Conservation (phyloP, 257 asterid genomes). For the Ballota nigra region DNA sequence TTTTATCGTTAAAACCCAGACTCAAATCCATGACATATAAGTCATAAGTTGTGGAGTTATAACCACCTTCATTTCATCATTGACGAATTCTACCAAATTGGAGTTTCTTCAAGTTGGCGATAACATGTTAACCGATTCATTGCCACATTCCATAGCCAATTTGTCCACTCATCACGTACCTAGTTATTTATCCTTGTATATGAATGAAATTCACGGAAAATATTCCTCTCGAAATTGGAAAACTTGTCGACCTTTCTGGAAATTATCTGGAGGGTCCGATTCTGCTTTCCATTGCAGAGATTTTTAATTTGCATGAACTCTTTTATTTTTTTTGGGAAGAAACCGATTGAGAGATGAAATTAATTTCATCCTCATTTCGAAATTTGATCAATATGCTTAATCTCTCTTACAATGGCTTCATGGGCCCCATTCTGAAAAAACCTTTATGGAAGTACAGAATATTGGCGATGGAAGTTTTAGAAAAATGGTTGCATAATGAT, state of each 20-base stretch:
- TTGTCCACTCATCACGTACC: constrained; percentile 26
- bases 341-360: constrained; percentile 3
- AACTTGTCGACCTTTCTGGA: constrained; percentile 20
- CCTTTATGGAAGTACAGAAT: no score
- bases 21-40: no score
- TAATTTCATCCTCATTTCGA: constrained; percentile 22
- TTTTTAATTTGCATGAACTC: not conserved
- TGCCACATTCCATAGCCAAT: constrained; percentile 36
- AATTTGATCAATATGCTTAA: constrained; percentile 14
- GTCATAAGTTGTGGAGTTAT: no score
- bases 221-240: constrained; percentile 35
- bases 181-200: not conserved
- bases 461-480: no score
- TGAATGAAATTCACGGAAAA: constrained; percentile 34
- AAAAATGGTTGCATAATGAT: not conserved
- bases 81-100: constrained; percentile 34
- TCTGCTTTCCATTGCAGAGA: constrained; percentile 15
- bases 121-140: constrained; percentile 36
- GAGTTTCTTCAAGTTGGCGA: constrained; percentile 5
- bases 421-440: constrained; percentile 12
- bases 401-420: constrained; percentile 18
- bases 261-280: constrained; percentile 34
- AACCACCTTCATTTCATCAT: constrained; percentile 33
- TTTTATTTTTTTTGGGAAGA: not conserved
- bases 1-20: no score